Conservation (phyloP, 192 early-diverging fungal genomes). For the Piromyces sp. region DNA sequence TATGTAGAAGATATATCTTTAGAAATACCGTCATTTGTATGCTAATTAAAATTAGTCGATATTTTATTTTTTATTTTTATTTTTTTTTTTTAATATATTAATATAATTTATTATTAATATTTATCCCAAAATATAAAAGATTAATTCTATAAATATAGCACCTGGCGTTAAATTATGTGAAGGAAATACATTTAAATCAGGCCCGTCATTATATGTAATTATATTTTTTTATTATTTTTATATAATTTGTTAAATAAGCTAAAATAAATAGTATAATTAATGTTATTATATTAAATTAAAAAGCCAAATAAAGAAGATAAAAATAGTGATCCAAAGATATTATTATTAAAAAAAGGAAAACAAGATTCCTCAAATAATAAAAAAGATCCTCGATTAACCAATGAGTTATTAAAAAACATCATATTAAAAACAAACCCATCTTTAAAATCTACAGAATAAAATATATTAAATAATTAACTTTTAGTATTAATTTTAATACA, state of each 20-base stretch:
- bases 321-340: not conserved
- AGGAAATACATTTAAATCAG: not conserved
- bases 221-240: too few relatives aligned
- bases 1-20: not conserved
- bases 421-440: not conserved
- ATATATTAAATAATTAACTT: too few relatives aligned
- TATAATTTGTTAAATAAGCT: too few relatives aligned
- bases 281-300: too few relatives aligned
- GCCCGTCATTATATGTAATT: not conserved
- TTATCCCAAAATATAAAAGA: not conserved
- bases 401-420: not conserved
- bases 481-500: too few relatives aligned
- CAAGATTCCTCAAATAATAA: not conserved
- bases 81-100: too few relatives aligned
- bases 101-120: too few relatives aligned
- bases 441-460: not conserved
- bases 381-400: not conserved
- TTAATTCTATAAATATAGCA: not conserved
- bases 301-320: not conserved
- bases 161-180: not conserved
- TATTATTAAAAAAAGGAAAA: not conserved
- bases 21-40: not conserved
- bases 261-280: too few relatives aligned
- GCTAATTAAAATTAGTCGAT: too few relatives aligned
- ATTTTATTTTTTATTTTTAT: too few relatives aligned